phyloP scores from a whole-genome alignment of 2,329 filamentous ascomycete genomes.

The Teratosphaeria zuluensis region DNA sequence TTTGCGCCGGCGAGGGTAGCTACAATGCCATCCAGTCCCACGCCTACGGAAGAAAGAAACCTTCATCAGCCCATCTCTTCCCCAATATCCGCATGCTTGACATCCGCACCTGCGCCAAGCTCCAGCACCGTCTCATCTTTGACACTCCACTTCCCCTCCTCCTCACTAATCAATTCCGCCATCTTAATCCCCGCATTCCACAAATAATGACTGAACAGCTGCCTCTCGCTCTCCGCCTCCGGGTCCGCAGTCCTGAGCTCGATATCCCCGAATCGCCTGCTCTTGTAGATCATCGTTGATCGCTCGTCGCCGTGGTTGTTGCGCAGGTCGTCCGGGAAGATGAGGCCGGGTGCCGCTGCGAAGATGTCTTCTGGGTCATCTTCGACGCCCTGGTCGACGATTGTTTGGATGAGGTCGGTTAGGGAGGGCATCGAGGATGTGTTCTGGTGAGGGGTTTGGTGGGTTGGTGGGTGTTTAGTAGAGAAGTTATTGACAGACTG shows the following conservation, averaged over 20 bases:
- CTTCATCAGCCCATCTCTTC: conserved; percentile 20
- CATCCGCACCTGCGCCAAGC: conserved; percentile 54
- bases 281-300: conserved; percentile 48
- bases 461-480: not conserved
- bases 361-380: conserved; percentile 37
- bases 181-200: conserved; percentile 55
- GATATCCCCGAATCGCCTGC: conserved; percentile 26
- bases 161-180: conserved; percentile 33
- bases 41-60: conserved; percentile 29
- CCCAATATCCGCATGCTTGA: conserved; percentile 29
- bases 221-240: conserved; percentile 44
- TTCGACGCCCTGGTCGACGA: conserved; percentile 13
- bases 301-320: conserved; percentile 57
- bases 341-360: conserved; percentile 47
- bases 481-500: not conserved
- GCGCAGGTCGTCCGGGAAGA: conserved; percentile 59
- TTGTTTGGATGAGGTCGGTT: conserved; percentile 17
- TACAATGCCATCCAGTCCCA: conserved; percentile 39
- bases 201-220: conserved; percentile 61
- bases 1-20: conserved; percentile 35
- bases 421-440: conserved; percentile 12
- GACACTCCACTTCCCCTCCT: conserved; percentile 36
- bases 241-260: conserved; percentile 36
- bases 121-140: conserved; percentile 48
- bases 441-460: not conserved